Percentiles rank a stretch among this genome's conserved stretches.
phyloP scores from a whole-genome alignment of 1,284 basidiomycete species.

The Rhodotorula sp. region DNA sequence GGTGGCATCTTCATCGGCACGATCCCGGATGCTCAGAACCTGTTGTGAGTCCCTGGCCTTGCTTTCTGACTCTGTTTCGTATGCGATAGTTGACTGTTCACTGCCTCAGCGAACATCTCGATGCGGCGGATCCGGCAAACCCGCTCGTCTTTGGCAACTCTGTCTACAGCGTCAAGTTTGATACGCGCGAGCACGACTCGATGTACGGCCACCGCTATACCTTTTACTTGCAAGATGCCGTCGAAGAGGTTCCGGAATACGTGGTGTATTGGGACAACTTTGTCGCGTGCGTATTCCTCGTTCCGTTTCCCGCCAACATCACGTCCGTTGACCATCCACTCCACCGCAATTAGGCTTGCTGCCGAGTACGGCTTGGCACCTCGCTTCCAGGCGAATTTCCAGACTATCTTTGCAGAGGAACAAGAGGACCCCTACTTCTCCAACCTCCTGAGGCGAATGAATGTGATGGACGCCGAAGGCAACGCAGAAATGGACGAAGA shows the following conservation, averaged over 20 bases:
- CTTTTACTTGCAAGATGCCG: conserved; percentile 92
- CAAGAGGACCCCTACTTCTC: conserved; percentile 72
- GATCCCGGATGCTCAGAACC: conserved; percentile 76
- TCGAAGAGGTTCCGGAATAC: conserved; percentile 96
- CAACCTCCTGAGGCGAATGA: conserved; percentile 78
- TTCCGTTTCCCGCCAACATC: neutral
- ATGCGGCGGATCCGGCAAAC: conserved; percentile 45
- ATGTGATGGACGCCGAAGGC: conserved; percentile 76
- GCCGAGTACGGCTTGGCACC: conserved; percentile 73
- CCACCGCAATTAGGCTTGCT: conserved; percentile 63
- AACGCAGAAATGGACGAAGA: conserved; percentile 86
- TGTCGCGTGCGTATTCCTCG: conserved; percentile 62
- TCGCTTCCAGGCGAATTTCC: conserved; percentile 82
- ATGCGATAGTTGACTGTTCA: neutral
- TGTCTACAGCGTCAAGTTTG: conserved; percentile 85
- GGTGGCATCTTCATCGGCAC: conserved; percentile 94
- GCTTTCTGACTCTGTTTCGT: neutral
- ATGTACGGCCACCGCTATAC: conserved; percentile 78
- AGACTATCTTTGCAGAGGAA: conserved; percentile 78
- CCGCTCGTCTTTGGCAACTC: conserved; percentile 84
- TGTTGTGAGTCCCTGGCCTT: conserved; percentile 62
- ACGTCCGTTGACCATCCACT: neutral
- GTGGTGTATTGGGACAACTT: conserved; percentile 94
- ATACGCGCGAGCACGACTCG: conserved; percentile 53
- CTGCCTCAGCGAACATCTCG: conserved; percentile 23